phyloP scores from a whole-genome alignment of 345 rosid genomes.

The Bruguiera parviflora region DNA sequence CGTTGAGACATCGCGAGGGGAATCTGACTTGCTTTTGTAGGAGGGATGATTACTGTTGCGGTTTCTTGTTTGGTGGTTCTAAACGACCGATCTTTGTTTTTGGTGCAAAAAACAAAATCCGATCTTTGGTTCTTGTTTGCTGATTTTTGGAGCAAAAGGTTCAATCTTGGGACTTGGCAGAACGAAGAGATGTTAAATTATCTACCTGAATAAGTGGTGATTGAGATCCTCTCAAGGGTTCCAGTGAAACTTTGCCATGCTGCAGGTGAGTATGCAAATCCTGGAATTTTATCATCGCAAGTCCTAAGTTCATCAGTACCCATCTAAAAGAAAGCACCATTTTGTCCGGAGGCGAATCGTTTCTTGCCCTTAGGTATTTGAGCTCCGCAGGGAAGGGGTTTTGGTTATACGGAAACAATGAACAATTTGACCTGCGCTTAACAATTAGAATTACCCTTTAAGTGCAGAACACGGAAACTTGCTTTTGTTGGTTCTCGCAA shows the following conservation, averaged over 20 bases:
- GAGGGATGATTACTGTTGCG: not conserved
- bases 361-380: not conserved
- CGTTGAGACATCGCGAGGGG: not conserved
- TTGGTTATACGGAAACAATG: not conserved
- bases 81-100: not conserved
- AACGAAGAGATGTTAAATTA: not conserved
- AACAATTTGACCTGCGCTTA: not conserved
- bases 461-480: not conserved
- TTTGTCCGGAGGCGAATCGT: not conserved
- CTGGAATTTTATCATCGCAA: not conserved
- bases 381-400: not conserved
- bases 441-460: not conserved
- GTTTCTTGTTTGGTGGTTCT: not conserved
- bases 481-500: not conserved
- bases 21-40: not conserved
- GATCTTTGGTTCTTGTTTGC: not conserved
- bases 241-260: not conserved
- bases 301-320: not conserved
- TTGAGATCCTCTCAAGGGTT: not conserved
- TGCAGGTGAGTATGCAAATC: not conserved
- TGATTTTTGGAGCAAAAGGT: not conserved
- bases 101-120: not conserved
- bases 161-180: not conserved
- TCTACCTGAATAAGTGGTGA: not conserved
- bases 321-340: not conserved